Percentiles rank a stretch among this genome's conserved stretches.
These are phyloP conservation scores for Anthracocystis panici-leucophaei DNA, from an alignment of 1,284 basidiomycete species.

Conservation along the genomic window DNA sequence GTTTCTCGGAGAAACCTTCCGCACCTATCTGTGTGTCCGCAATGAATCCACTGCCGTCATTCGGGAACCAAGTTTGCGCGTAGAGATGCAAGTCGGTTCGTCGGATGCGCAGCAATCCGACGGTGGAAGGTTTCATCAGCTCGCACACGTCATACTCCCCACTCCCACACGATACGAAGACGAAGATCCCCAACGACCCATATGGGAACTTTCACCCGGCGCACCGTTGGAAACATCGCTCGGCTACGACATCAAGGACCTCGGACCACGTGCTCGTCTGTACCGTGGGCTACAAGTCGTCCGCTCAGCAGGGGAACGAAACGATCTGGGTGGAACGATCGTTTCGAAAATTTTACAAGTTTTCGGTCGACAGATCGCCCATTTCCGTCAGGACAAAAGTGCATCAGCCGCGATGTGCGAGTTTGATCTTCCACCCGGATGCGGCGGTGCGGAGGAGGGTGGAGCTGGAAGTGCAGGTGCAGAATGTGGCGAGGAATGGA, in stretches of 20 bases:
- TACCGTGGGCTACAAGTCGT: conserved; percentile 60
- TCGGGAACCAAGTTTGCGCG: conserved; percentile 44
- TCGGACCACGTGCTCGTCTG: conserved; percentile 65
- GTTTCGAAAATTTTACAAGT: conserved; percentile 68
- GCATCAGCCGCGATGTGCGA: conserved; percentile 47
- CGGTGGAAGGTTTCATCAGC: conserved; percentile 24
- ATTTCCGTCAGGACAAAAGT: conserved; percentile 68
- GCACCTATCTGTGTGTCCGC: conserved; percentile 62
- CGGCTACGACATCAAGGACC: conserved; percentile 65
- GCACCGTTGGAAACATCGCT: conserved; percentile 51
- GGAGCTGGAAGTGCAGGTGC: conserved; percentile 67
- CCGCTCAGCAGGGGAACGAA: background rate
- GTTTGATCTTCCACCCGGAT: conserved; percentile 41
- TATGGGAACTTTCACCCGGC: conserved; percentile 21
- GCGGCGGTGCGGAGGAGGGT: conserved; percentile 36
- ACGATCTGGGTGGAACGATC: conserved; percentile 39
- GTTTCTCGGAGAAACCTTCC: conserved; percentile 66
- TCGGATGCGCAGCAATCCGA: conserved; percentile 14
- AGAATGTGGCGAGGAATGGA: conserved; percentile 52
- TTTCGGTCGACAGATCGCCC: conserved; percentile 39
- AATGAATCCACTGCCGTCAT: conserved; percentile 57
- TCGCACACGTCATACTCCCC: conserved; percentile 34
- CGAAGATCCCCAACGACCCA: background rate
- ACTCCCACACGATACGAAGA: conserved; percentile 8
- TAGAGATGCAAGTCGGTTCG: conserved; percentile 63